These are phyloP conservation scores for Oryza officinalis DNA, from an alignment of 176 grass and related monocot species.

Conservation along the genomic window DNA sequence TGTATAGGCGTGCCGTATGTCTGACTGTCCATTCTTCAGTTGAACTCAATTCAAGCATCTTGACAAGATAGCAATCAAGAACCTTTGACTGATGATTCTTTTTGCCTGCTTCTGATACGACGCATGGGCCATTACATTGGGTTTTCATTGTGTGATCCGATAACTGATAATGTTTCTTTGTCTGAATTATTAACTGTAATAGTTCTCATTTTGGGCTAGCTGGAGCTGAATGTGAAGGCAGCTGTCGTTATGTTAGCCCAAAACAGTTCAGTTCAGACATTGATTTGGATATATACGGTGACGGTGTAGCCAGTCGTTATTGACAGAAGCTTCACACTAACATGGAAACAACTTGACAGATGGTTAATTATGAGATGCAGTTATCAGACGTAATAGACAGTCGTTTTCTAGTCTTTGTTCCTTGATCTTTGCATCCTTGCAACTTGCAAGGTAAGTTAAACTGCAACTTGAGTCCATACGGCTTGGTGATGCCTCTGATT, in stretches of 20 bases:
- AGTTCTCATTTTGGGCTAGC: background rate
- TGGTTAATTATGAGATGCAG: background rate
- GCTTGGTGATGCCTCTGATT: background rate
- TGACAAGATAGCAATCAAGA: background rate
- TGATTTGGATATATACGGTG: background rate
- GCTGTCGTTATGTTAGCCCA: background rate
- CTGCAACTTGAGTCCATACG: background rate
- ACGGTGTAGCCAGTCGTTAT: background rate
- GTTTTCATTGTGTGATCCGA: background rate
- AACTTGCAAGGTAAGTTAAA: background rate
- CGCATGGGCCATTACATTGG: background rate
- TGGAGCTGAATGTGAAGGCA: background rate
- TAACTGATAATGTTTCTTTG: background rate
- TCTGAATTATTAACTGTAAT: background rate
- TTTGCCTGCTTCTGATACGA: background rate
- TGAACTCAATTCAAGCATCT: background rate
- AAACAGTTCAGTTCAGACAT: background rate
- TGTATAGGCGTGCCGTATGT: slow-evolving; percentile 36
- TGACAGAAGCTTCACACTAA: background rate
- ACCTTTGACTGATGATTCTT: background rate
- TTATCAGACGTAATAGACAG: background rate
- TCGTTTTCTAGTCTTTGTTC: background rate
- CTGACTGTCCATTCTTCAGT: background rate
- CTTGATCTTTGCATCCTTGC: background rate
- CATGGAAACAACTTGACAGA: background rate